Evolutionary conservation across 768 basidiomycete species (phyloP).

Genomic region (Boletus edulis): DNA sequence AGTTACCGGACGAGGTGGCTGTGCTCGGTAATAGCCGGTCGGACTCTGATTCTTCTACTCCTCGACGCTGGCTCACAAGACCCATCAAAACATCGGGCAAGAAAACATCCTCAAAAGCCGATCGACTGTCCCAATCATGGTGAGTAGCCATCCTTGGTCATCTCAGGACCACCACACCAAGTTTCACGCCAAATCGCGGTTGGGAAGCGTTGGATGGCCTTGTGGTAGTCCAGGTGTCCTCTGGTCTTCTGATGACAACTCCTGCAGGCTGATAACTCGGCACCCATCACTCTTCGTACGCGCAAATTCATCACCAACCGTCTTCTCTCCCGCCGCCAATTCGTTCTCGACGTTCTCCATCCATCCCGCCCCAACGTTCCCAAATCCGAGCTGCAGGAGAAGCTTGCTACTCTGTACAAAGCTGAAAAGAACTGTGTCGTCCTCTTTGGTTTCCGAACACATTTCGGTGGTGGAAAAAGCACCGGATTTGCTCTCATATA

Average conservation of each 20-base stretch:
- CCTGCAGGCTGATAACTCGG: constrained; percentile 67
- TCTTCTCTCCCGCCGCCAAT: constrained; percentile 92
- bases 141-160: constrained; percentile 27
- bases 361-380: constrained; percentile 95
- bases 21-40: constrained; percentile 45
- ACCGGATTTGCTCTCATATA: constrained; percentile 98
- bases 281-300: constrained; percentile 93
- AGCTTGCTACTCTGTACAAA: constrained; percentile 93
- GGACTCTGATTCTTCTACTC: constrained; percentile 26
- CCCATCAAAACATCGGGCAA: constrained; percentile 29
- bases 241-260: constrained; percentile 12
- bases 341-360: constrained; percentile 92
- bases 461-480: constrained; percentile 97
- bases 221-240: constrained; percentile 20
- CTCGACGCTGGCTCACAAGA: constrained; percentile 7
- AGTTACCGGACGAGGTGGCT: constrained; percentile 21
- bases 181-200: constrained; percentile 6
- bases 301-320: constrained; percentile 99
- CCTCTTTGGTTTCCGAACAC: constrained; percentile 91
- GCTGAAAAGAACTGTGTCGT: constrained; percentile 87
- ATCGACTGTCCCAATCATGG: constrained; percentile 32
- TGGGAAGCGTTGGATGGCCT: constrained; percentile 27
- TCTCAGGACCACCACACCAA: not conserved
- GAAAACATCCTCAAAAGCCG: constrained; percentile 20
- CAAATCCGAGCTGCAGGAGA: constrained; percentile 87